Percentiles rank a stretch among this genome's conserved stretches.
phyloP scores from a whole-genome alignment of 352 stramenopile species.

The Pythium monospermum region DNA sequence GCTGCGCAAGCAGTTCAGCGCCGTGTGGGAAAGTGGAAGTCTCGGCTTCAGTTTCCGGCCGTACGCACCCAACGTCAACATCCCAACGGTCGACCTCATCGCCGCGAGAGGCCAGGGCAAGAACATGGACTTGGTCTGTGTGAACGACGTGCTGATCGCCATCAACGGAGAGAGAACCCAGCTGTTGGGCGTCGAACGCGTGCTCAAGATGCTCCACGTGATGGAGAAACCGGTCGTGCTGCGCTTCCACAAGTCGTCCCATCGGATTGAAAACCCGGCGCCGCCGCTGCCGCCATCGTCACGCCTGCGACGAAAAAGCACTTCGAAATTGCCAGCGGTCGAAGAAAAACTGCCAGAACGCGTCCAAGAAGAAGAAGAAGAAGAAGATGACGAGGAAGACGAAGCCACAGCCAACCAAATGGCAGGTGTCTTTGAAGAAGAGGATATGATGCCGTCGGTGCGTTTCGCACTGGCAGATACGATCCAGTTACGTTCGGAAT shows the following conservation, averaged over 20 bases:
- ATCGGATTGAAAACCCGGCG: slow-evolving; percentile 42
- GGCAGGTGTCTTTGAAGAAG: slow-evolving; percentile 6
- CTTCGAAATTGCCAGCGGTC: slow-evolving; percentile 12
- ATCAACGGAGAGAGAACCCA: slow-evolving; percentile 82
- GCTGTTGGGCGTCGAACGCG: slow-evolving; percentile 61
- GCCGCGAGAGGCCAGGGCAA: slow-evolving; percentile 46
- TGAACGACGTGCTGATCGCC: slow-evolving; percentile 79
- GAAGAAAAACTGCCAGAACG: slow-evolving; percentile 10
- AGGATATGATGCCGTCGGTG: slow-evolving; percentile 16
- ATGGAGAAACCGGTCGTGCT: slow-evolving; percentile 73
- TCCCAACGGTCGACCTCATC: slow-evolving; percentile 73
- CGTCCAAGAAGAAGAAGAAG: neutral
- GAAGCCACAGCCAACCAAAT: slow-evolving; percentile 5
- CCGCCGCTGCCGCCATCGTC: slow-evolving; percentile 15
- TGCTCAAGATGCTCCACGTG: slow-evolving; percentile 69
- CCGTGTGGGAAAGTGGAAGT: slow-evolving; percentile 62
- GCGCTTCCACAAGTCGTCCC: slow-evolving; percentile 74
- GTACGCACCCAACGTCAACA: slow-evolving; percentile 61
- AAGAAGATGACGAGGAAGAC: neutral
- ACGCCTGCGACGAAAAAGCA: slow-evolving; percentile 6
- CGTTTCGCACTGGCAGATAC: slow-evolving; percentile 12
- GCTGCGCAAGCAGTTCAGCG: slow-evolving; percentile 67
- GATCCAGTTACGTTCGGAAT: slow-evolving; percentile 24
- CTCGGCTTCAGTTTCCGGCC: slow-evolving; percentile 70
- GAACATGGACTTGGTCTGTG: slow-evolving; percentile 66